Percentiles rank a stretch among this genome's conserved stretches.
Evolutionary conservation across 345 rosid species (phyloP).

Genomic region (Arabis hirsuta): DNA sequence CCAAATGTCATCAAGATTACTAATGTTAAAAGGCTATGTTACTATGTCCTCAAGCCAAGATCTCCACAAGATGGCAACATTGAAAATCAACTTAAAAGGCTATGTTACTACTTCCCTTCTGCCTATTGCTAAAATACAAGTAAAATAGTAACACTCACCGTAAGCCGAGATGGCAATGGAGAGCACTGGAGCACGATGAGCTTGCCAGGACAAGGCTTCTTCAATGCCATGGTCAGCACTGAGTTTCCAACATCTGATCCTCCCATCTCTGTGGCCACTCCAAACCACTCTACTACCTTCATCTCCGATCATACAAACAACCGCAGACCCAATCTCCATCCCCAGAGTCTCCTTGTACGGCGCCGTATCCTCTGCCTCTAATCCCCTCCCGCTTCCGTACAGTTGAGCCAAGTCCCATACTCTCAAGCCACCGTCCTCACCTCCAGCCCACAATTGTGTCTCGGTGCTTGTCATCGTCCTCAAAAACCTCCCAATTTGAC

Average conservation of each 20-base stretch:
- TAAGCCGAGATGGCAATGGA: slow-evolving; percentile 69
- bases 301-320: slow-evolving; percentile 76
- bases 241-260: slow-evolving; percentile 77
- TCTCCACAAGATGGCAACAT: slow-evolving; percentile 7
- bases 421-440: slow-evolving; percentile 73
- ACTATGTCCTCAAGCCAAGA: slow-evolving; percentile 11
- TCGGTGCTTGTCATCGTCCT: slow-evolving; percentile 71
- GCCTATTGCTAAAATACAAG: slow-evolving; percentile 8
- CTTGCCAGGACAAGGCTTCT: slow-evolving; percentile 83
- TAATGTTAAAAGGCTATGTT: neutral
- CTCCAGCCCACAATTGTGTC: slow-evolving; percentile 80
- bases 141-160: slow-evolving; percentile 50
- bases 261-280: slow-evolving; percentile 96
- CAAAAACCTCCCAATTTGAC: slow-evolving; percentile 71
- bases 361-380: slow-evolving; percentile 68
- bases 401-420: slow-evolving; percentile 72
- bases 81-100: neutral
- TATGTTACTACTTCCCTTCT: neutral
- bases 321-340: slow-evolving; percentile 51
- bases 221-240: slow-evolving; percentile 43
- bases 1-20: neutral
- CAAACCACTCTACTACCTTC: slow-evolving; percentile 69
- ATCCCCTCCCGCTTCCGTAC: slow-evolving; percentile 54
- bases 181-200: slow-evolving; percentile 85
- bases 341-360: slow-evolving; percentile 68